Evolutionary conservation across 768 basidiomycete species (phyloP).

Genomic region (Pleurotus tuoliensis): DNA sequence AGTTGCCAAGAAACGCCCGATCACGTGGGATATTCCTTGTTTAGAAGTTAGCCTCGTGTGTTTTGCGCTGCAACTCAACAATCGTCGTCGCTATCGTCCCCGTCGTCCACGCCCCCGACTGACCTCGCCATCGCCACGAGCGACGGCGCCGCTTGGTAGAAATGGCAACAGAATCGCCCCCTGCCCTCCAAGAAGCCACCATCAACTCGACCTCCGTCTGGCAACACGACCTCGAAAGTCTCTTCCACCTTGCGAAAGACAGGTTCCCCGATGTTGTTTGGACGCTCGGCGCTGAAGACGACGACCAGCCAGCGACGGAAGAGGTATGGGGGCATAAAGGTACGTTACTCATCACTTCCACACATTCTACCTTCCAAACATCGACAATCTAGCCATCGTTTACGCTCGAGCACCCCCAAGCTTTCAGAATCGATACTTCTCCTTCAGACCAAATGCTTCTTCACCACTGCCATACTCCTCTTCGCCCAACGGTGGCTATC

Average conservation of each 20-base stretch:
- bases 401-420: slow-evolving; percentile 92
- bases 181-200: slow-evolving; percentile 62
- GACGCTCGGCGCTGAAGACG: slow-evolving; percentile 56
- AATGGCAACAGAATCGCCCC: slow-evolving; percentile 27
- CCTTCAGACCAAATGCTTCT: slow-evolving; percentile 60
- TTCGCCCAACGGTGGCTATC: slow-evolving; percentile 45
- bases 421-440: slow-evolving; percentile 89
- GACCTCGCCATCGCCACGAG: background rate
- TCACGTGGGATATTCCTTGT: background rate
- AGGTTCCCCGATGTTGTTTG: slow-evolving; percentile 98
- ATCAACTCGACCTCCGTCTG: slow-evolving; percentile 66
- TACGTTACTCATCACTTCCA: slow-evolving; percentile 27
- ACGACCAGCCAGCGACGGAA: slow-evolving; percentile 39
- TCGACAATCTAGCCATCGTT: slow-evolving; percentile 63
- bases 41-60: background rate
- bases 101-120: background rate
- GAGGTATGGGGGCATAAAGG: slow-evolving; percentile 97
- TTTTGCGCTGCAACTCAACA: background rate
- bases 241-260: slow-evolving; percentile 84
- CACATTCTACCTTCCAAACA: background rate
- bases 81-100: background rate
- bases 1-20: background rate
- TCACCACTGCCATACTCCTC: slow-evolving; percentile 45
- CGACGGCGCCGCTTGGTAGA: background rate
- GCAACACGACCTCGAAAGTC: slow-evolving; percentile 73